Evolutionary conservation across 768 basidiomycete species (phyloP).

Genomic region (Naematelia encephala): DNA sequence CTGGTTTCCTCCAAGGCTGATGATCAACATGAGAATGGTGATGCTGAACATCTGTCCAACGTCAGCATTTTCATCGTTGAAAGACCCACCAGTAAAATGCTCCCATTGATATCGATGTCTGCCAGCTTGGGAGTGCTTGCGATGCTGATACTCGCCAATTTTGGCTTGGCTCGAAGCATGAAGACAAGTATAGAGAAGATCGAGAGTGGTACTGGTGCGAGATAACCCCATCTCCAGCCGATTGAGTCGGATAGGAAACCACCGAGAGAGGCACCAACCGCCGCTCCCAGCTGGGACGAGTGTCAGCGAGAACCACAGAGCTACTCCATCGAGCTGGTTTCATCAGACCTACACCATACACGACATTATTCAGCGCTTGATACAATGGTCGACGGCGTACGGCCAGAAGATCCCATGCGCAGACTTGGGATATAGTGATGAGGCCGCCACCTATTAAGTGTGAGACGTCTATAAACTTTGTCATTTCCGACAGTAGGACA

Average conservation of each 20-base stretch:
- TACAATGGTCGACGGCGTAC: constrained; percentile 17
- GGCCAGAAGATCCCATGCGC: constrained; percentile 22
- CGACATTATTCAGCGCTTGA: constrained; percentile 23
- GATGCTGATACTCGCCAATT: constrained; percentile 9
- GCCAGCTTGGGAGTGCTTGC: constrained; percentile 3
- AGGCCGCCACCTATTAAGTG: constrained; percentile 25
- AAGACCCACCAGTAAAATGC: constrained; percentile 14
- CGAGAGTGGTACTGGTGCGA: constrained; percentile 17
- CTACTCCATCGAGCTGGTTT: not conserved
- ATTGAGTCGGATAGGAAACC: constrained; percentile 22
- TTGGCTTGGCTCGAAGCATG: constrained; percentile 13
- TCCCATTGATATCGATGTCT: constrained; percentile 18
- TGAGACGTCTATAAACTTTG: too few relatives aligned
- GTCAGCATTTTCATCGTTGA: too few relatives aligned
- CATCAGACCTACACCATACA: constrained; percentile 17
- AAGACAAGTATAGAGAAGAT: constrained; percentile 19
- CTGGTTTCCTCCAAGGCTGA: constrained; percentile 19
- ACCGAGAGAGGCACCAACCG: constrained; percentile 20
- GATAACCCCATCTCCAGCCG: constrained; percentile 23
- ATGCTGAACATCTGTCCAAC: constrained; percentile 27
- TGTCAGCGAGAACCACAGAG: too few relatives aligned
- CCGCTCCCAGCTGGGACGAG: constrained; percentile 15
- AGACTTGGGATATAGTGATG: constrained; percentile 23
- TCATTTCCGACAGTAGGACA: too few relatives aligned
- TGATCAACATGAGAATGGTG: constrained; percentile 17